phyloP scores from a whole-genome alignment of 495 filamentous ascomycete genomes.

The Symbiotaphrina buchneri region DNA sequence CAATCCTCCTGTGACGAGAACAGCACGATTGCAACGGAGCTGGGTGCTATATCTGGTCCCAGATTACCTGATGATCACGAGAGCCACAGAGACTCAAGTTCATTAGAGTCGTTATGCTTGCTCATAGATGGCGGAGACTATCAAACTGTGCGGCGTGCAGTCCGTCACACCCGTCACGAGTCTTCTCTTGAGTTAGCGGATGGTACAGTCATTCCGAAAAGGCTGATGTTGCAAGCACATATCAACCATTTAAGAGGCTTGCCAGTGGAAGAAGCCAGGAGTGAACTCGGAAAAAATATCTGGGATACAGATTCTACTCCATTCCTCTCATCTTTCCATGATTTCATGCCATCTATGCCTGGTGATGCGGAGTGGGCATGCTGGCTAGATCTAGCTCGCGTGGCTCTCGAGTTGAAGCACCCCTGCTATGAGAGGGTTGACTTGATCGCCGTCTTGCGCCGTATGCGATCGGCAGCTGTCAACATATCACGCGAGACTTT shows the following conservation, averaged over 20 bases:
- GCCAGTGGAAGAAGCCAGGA: constrained; percentile 11
- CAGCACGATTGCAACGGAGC: too few species aligned
- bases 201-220: constrained; percentile 1
- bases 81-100: too few species aligned
- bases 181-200: not conserved
- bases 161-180: not conserved
- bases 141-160: not conserved
- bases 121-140: not conserved
- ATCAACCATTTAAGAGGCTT: constrained; percentile 15
- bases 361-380: constrained; percentile 11
- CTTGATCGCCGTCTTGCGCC: constrained; percentile 12
- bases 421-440: constrained; percentile 15
- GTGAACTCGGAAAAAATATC: constrained; percentile 17
- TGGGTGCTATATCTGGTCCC: too few species aligned
- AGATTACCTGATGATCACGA: too few species aligned
- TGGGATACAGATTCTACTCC: constrained; percentile 21
- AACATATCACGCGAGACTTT: constrained; percentile 15
- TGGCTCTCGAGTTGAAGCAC: constrained; percentile 17
- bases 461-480: constrained; percentile 13
- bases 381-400: constrained; percentile 15
- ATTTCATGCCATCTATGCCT: constrained; percentile 12
- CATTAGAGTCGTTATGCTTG: not conserved
- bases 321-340: constrained; percentile 24
- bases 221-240: constrained; percentile 9
- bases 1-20: too few species aligned